Base-by-base conservation (phyloP, 176 grass and related monocot species). In the Aegilops tauschii region DNA sequence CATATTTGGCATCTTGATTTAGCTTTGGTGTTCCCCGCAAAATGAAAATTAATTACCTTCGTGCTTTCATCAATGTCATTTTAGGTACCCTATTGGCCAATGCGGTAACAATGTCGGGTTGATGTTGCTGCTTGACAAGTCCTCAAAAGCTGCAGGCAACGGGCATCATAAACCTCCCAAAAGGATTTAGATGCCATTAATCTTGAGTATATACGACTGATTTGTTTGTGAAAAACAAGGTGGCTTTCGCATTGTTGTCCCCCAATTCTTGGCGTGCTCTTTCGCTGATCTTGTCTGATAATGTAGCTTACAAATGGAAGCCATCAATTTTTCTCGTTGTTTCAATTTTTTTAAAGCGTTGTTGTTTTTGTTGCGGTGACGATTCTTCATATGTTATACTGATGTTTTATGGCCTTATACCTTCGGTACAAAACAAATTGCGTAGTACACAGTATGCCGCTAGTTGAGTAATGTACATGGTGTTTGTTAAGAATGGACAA, bases 41-140 rank as follows among this genome's bases (percentile, higher is more conserved):
- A 20, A 21, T 59, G 20, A 59, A 59, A 59, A 59, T 21, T 59
- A 59, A 69, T 83, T n/a, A 40, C 37, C 11, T 76, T 18, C 3
- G 61, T 62, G 14, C 37, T 77, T 27, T 65, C 9, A 10, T 32
- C 50, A 11, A 80, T 88, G 81, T 1, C 28, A 56, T 21, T 77
- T 10, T 71, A 98, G 97, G 92, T 86, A 93, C 78, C 85, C 92
- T 11, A 90, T 96, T 61, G 90, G 90, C 9, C 87, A 90, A 76
- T 86, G 87, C 3, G 76, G 84, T 21, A 90, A 82, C 87, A 94
- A 89, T 39, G 86, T 88, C 9, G 97, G 94, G 27, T 80, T 99
- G 54, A 59, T 93, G 29, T 85, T 94, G 65, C 67, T 99, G 25
- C 83, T 96, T 4, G 89, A 99, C 49, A 94, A 81, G 80, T 87